Evolutionary conservation across 2,329 filamentous ascomycete genomes (phyloP), one percentile per base, ranked within the genome.

Genomic region (Penicillium expansum): DNA sequence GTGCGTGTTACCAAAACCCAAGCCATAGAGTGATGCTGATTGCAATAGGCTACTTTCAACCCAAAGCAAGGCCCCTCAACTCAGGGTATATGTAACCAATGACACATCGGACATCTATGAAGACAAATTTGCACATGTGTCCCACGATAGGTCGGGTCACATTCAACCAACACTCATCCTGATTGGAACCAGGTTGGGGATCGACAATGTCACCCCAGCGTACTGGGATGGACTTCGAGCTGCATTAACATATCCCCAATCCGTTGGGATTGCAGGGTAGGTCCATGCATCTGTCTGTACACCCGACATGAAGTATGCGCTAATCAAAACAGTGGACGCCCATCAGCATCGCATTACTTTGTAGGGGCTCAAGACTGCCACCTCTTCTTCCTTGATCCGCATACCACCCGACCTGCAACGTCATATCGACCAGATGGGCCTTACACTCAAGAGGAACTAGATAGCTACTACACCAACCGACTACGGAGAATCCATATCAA

Each of bases 341-440:
- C 94, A 14, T 93, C 92, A 2, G 93, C 92, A 43, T 96, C 91
- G 5, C 87, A 90, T 70, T 91, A 91, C 73, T 91, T 90, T 64
- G 78, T 90, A 61, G 88, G 86, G 20, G 82, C 83, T 24, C 88
- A 90, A 76, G 91, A 88, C 30, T 86, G 88, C 52, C 82, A 87
- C 66, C 86, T 97, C 66, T 97, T 97, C 77, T 99, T 97, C 73
- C 85, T 99, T 16, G 94, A 99, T 67, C 94, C 94, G 2, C 94
- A 99, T 70, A 86, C 87, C 64, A 96, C 93, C 1, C 86, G 92
- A 45, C 83, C 88, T 10, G 85, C 88, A 3, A 79, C 97, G 2
- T 85, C 88, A 0, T 88, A 87, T 62, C 82, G 84, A 60, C 44
- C 44, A 3, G 72, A 80, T 29, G 74, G 86, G 47, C 71, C 80